These are phyloP conservation scores for Parasitella parasitica DNA, from an alignment of 371 early-diverging fungal species.

Conservation along the genomic window DNA sequence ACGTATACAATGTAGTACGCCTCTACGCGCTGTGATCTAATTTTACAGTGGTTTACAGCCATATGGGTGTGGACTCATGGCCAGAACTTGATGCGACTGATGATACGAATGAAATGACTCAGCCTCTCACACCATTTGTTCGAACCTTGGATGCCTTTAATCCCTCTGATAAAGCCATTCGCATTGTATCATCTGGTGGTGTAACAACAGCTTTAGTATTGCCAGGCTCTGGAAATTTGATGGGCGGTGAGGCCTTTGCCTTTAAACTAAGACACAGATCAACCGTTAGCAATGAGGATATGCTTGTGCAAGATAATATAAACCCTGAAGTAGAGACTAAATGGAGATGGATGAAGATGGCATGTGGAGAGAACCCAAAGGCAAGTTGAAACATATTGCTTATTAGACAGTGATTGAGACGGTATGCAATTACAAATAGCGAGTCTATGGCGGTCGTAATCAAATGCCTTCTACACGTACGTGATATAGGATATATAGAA, in stretches of 20 bases:
- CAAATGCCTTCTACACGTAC: conserved; percentile 37
- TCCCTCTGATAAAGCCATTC: conserved; percentile 63
- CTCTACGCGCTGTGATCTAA: neutral
- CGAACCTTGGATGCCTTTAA: conserved; percentile 61
- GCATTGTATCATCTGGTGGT: conserved; percentile 71
- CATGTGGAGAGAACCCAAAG: conserved; percentile 85
- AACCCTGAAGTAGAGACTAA: conserved; percentile 10
- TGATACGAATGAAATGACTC: conserved; percentile 71
- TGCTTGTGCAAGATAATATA: conserved; percentile 60
- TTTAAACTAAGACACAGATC: conserved; percentile 56
- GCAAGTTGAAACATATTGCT: conserved; percentile 7
- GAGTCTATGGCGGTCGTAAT: conserved; percentile 28
- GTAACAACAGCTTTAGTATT: conserved; percentile 75
- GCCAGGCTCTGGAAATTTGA: conserved; percentile 75
- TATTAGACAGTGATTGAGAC: no score
- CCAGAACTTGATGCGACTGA: conserved; percentile 52
- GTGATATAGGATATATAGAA: no score
- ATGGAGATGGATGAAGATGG: conserved; percentile 81
- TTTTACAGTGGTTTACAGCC: conserved; percentile 34
- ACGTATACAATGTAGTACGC: neutral
- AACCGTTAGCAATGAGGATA: conserved; percentile 60
- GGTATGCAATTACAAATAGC: conserved; percentile 7
- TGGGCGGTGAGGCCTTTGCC: conserved; percentile 76
- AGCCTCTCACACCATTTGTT: conserved; percentile 59
- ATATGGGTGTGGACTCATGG: conserved; percentile 65